Evolutionary conservation across 129 eudicot genomes (phyloP).

Genomic region (Tagetes erecta): DNA sequence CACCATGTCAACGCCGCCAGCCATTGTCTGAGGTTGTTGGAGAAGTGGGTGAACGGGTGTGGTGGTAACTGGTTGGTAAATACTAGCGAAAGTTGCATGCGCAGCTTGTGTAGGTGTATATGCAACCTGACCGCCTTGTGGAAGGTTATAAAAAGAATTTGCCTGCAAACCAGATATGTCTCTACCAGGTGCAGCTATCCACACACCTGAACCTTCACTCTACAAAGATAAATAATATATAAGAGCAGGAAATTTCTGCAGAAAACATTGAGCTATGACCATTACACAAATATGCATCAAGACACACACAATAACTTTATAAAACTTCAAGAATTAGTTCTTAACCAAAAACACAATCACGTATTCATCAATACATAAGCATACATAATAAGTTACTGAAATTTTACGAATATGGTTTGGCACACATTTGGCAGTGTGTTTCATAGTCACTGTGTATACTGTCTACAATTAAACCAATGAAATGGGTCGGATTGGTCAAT

Average conservation of each 20-base stretch:
- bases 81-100: slow-evolving; percentile 65
- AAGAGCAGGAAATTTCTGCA: neutral
- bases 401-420: neutral
- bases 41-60: slow-evolving; percentile 76
- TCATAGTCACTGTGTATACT: neutral
- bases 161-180: slow-evolving; percentile 74
- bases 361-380: neutral
- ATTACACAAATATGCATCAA: no score
- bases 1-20: slow-evolving; percentile 62
- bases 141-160: slow-evolving; percentile 68
- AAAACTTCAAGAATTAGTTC: no score
- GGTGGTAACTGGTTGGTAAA: slow-evolving; percentile 65
- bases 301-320: no score
- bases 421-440: neutral
- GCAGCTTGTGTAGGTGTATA: slow-evolving; percentile 67
- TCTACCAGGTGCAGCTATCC: slow-evolving; percentile 67
- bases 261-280: neutral
- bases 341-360: neutral
- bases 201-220: slow-evolving; percentile 81
- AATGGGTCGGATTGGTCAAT: neutral
- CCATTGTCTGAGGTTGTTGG: slow-evolving; percentile 81
- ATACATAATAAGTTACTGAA: neutral
- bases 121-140: slow-evolving; percentile 86
- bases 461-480: neutral
- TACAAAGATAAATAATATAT: slow-evolving; percentile 25